Evolutionary conservation across 208 protist genomes (phyloP), one percentile per base, ranked within the genome.

Genomic region (Acanthamoeba rhysodes): DNA sequence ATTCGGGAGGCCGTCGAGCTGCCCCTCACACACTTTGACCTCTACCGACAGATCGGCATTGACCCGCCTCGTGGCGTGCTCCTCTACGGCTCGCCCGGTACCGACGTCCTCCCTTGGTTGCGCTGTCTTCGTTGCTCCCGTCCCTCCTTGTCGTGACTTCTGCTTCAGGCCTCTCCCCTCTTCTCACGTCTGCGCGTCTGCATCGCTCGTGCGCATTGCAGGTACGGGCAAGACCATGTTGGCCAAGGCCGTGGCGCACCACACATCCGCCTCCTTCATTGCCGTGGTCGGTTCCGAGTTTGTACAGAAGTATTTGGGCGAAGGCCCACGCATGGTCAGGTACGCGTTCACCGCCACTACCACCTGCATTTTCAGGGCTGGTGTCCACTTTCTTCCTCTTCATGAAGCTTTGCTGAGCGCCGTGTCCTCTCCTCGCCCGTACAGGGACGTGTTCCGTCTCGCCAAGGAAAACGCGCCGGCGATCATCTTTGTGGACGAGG

Each of bases 401-500:
- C 22, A n/a, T 88, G 37, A 34, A 95, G 88, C 70, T 18, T 74
- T 88, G 29, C 93, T 41, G 24, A 64, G n/a, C 68, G n/a, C n/a
- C n/a, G 48, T 98, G 20, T 22, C 37, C 37, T 8, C 29, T 29
- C 16, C 32, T 74, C 32, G 68, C 16, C 64, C 14, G 27, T 12
- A 14, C 32, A 84, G 99, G 37, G 99, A 99, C 94, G 99, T 99
- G 4, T 99, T 99, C 97, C 98, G 99, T 68, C 98, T 99, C 22
- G 99, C 99, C 7, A 97, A 98, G 14, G 99, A 99, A 96, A 99
- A 99, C 97, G 97, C 99, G 53, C 99, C 99, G 48, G 98, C 99
- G 2, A 99, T 99, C 97, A 99, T 99, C 95, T 99, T 99, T 96
- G 99, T 99, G 94, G 99, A 99, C 96, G 99, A 99, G 97, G 99